Percentiles rank a stretch among this genome's conserved stretches.
phyloP scores from a whole-genome alignment of 257 asterid species.

The Salvia rosmarinus region DNA sequence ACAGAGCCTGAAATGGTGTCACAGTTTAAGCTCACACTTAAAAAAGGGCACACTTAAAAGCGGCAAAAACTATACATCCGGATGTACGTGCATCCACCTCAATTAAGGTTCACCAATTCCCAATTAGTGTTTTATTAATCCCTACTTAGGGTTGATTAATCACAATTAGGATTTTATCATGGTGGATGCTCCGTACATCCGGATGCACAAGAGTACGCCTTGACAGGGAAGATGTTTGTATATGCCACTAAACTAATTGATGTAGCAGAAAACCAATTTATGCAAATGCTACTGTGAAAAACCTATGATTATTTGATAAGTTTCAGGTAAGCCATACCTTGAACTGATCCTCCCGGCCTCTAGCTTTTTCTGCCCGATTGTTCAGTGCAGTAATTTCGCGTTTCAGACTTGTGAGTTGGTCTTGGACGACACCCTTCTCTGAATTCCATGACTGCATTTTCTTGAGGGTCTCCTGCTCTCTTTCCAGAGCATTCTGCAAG shows the following conservation, averaged over 20 bases:
- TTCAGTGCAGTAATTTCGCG: constrained; percentile 35
- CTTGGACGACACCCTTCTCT: constrained; percentile 48
- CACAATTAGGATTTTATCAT: too few species aligned
- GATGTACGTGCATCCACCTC: too few species aligned
- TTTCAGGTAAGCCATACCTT: too few species aligned
- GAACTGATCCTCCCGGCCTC: constrained; percentile 50
- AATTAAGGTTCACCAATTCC: too few species aligned
- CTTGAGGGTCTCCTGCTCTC: constrained; percentile 62
- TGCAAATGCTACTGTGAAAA: too few species aligned
- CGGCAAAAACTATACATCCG: background rate
- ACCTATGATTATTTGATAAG: too few species aligned
- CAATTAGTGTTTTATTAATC: too few species aligned
- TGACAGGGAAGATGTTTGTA: background rate
- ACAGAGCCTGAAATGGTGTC: constrained; percentile 51
- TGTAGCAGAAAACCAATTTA: constrained; percentile 2
- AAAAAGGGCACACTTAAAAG: too few species aligned
- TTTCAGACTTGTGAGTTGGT: constrained; percentile 46
- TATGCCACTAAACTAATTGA: background rate
- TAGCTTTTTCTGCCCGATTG: constrained; percentile 47
- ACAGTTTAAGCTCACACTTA: constrained; percentile 14
- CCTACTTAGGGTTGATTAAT: too few species aligned
- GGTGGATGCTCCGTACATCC: too few species aligned
- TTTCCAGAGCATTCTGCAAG: constrained; percentile 48
- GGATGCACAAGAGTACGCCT: too few species aligned
- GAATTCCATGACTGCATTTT: constrained; percentile 47